phyloP scores from a whole-genome alignment of 352 stramenopile genomes.

The Lagenidium sp. region DNA sequence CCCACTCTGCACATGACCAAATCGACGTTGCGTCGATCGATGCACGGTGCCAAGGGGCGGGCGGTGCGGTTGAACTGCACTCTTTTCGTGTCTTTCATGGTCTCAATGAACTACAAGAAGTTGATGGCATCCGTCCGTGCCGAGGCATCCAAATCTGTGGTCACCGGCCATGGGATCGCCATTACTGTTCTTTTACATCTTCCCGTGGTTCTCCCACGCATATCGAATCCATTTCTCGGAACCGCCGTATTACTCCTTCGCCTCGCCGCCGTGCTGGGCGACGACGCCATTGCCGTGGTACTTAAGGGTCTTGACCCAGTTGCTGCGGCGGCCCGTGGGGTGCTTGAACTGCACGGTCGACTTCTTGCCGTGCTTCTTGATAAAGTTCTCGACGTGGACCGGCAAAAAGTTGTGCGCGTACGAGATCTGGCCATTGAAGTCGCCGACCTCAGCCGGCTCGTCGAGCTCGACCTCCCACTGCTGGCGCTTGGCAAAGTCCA shows the following conservation, averaged over 20 bases:
- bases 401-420: constrained; percentile 87
- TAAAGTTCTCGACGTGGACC: constrained; percentile 51
- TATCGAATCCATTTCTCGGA: no score
- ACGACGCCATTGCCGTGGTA: constrained; percentile 79
- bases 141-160: no score
- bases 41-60: no score
- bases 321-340: constrained; percentile 63
- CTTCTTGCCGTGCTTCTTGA: constrained; percentile 82
- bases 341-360: constrained; percentile 64
- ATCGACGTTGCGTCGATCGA: no score
- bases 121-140: no score
- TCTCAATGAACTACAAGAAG: no score
- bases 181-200: no score
- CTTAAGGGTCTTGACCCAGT: constrained; percentile 86
- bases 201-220: no score
- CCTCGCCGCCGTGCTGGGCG: constrained; percentile 68
- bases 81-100: no score
- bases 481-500: constrained; percentile 77
- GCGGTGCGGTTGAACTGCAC: no score
- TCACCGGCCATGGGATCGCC: no score
- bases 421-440: constrained; percentile 72
- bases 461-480: constrained; percentile 82
- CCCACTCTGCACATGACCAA: no score
- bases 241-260: constrained; percentile 57
- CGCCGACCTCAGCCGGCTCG: constrained; percentile 53